Percentiles rank a stretch among this genome's conserved stretches.
Conservation (phyloP, 2,329 filamentous ascomycete genomes). For the Basipetospora sp. region DNA sequence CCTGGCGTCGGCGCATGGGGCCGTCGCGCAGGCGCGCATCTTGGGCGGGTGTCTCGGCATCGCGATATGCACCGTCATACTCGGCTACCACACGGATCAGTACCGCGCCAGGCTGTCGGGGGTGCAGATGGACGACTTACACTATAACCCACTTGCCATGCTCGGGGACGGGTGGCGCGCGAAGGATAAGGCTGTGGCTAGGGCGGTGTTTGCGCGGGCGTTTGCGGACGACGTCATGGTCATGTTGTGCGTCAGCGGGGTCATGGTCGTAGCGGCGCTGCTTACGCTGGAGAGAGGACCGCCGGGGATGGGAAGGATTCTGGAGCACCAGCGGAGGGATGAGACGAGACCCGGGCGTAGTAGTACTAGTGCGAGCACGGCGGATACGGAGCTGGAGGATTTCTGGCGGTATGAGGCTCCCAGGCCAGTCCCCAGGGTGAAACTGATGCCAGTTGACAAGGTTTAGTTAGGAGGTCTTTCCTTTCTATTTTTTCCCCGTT, state of each 20-base stretch:
- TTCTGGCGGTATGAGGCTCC: too few relatives aligned
- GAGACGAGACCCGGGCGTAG: too few relatives aligned
- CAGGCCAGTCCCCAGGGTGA: too few relatives aligned
- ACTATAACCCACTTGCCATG: conserved; percentile 28
- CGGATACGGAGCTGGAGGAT: too few relatives aligned
- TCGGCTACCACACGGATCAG: conserved; percentile 30
- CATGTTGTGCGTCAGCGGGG: conserved; percentile 28
- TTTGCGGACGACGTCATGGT: conserved; percentile 32
- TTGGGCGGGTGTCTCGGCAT: conserved; percentile 46
- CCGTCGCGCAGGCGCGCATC: conserved; percentile 44
- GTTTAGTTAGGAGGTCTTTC: too few relatives aligned
- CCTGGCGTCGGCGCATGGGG: conserved; percentile 43
- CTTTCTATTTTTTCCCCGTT: too few relatives aligned
- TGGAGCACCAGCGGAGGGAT: conserved; percentile 11
- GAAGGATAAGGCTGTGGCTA: conserved; percentile 17
- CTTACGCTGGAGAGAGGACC: conserved; percentile 31
- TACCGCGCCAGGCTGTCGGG: conserved; percentile 20
- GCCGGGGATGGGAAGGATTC: conserved; percentile 18
- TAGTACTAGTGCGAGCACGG: too few relatives aligned
- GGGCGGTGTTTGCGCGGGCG: conserved; percentile 28
- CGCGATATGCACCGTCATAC: conserved; percentile 42
- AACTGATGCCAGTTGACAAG: too few relatives aligned
- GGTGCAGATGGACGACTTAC: conserved; percentile 26
- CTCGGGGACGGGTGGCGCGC: conserved; percentile 18
- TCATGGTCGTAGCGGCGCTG: conserved; percentile 28